These are phyloP conservation scores for Arthroderma uncinatum DNA, from an alignment of 2,329 filamentous ascomycete species.

Conservation along the genomic window DNA sequence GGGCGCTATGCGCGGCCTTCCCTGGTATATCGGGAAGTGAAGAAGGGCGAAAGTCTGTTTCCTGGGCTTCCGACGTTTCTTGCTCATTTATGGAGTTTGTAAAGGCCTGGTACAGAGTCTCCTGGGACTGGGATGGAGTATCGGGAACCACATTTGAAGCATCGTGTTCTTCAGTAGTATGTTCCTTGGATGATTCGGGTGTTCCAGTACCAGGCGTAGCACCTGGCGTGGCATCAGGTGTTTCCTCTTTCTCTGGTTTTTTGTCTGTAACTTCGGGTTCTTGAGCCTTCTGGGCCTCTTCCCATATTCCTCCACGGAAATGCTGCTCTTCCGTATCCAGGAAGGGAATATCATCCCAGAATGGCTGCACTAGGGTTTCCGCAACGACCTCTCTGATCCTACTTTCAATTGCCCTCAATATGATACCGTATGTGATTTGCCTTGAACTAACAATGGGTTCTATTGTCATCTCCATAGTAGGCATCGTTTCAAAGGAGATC, in stretches of 20 bases:
- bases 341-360: conserved; percentile 95
- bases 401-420: conserved; percentile 86
- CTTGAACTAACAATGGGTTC: conserved; percentile 91
- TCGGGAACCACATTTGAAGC: neutral
- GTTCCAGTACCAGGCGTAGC: neutral
- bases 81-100: neutral
- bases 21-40: neutral
- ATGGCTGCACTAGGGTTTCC: conserved; percentile 81
- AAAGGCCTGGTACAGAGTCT: neutral
- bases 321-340: conserved; percentile 65
- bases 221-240: too few species aligned
- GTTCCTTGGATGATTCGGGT: neutral
- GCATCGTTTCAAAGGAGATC: conserved; percentile 89
- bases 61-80: neutral
- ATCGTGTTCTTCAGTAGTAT: neutral
- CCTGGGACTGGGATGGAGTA: neutral
- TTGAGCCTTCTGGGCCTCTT: conserved; percentile 15
- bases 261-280: conserved; percentile 26
- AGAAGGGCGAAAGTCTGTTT: neutral
- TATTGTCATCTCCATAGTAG: conserved; percentile 85
- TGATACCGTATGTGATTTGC: conserved; percentile 88
- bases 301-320: conserved; percentile 79
- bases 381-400: conserved; percentile 87
- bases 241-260: conserved; percentile 15
- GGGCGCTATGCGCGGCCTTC: neutral